Conservation (phyloP, 495 filamentous ascomycete species). For the Penicillium taxi region DNA sequence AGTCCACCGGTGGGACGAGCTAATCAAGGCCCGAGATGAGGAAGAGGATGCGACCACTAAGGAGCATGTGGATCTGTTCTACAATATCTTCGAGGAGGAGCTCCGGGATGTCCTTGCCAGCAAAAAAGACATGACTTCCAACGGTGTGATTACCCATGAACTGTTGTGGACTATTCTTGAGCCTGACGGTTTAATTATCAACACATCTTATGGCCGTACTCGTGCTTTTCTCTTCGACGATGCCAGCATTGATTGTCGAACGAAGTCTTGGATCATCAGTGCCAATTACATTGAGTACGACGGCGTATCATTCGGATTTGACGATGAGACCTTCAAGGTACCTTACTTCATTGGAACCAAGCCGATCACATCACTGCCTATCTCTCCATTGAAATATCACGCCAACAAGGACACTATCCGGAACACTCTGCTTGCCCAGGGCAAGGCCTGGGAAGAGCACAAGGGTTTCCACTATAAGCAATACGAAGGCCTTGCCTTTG, state of each 20-base stretch:
- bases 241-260: conserved; percentile 6
- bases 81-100: conserved; percentile 49
- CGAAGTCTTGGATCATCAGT: conserved; percentile 18
- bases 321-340: conserved; percentile 35
- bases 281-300: conserved; percentile 51
- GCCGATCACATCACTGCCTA: conserved; percentile 46
- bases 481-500: conserved; percentile 46
- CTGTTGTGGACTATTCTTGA: conserved; percentile 51
- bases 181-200: conserved; percentile 37
- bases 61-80: conserved; percentile 50
- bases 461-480: conserved; percentile 54
- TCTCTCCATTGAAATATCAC: conserved; percentile 53
- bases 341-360: conserved; percentile 47
- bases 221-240: conserved; percentile 30
- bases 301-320: conserved; percentile 50
- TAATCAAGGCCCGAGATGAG: conserved; percentile 39
- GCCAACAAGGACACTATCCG: conserved; percentile 20
- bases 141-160: conserved; percentile 53
- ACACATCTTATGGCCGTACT: conserved; percentile 27
- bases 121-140: conserved; percentile 49
- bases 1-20: conserved; percentile 57
- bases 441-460: conserved; percentile 44
- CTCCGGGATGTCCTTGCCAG: conserved; percentile 48
- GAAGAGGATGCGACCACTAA: conserved; percentile 42
- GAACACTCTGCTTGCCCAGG: conserved; percentile 34